Conservation (phyloP, 495 filamentous ascomycete species). For the Hamigera avellanea region DNA sequence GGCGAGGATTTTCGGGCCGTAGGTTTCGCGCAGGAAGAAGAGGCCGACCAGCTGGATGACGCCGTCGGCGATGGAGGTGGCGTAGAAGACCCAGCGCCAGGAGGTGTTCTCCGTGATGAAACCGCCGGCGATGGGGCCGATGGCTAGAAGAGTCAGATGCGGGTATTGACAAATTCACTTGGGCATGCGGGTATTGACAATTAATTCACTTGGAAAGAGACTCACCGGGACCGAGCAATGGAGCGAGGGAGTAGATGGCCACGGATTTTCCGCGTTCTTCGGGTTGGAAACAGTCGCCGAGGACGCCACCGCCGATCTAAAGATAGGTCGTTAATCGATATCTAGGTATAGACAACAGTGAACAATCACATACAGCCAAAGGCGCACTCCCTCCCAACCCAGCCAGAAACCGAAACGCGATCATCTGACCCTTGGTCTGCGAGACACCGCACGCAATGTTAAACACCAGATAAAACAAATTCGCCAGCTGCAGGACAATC, state of each 20-base stretch:
- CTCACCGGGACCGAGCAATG: constrained; percentile 60
- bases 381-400: constrained; percentile 47
- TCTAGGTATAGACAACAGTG: no score
- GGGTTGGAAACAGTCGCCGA: constrained; percentile 49
- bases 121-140: constrained; percentile 52
- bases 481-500: constrained; percentile 47
- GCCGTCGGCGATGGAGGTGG: constrained; percentile 49
- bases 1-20: constrained; percentile 49
- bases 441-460: constrained; percentile 44
- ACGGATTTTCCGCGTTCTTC: constrained; percentile 57
- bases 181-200: no score
- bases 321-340: no score
- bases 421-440: constrained; percentile 38
- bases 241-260: constrained; percentile 51
- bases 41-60: constrained; percentile 52
- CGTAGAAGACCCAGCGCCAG: constrained; percentile 63
- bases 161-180: no score
- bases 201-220: no score
- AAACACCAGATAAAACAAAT: constrained; percentile 54
- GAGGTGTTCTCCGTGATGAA: constrained; percentile 58
- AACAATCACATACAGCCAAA: constrained; percentile 26
- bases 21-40: constrained; percentile 61
- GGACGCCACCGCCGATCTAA: constrained; percentile 46
- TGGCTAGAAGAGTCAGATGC: no score
- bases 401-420: constrained; percentile 44